These are phyloP conservation scores for Stachybotrys echinatus DNA, from an alignment of 2,329 filamentous ascomycete species.

Conservation along the genomic window DNA sequence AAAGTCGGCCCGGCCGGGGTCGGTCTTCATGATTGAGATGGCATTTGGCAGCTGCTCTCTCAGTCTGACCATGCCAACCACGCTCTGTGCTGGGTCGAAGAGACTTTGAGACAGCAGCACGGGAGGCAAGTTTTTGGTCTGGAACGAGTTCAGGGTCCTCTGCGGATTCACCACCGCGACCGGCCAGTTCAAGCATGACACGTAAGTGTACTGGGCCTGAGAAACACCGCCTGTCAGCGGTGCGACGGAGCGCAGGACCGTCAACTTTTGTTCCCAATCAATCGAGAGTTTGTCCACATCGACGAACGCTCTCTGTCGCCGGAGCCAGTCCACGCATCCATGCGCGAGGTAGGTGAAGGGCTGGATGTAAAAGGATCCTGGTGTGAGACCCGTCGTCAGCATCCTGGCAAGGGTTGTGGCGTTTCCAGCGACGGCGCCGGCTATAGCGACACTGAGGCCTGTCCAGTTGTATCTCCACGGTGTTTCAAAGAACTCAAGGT, in stretches of 20 bases:
- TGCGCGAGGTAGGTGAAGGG: constrained; percentile 12
- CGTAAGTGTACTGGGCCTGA: constrained; percentile 10
- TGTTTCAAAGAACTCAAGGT: constrained; percentile 8
- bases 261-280: constrained; percentile 1
- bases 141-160: constrained; percentile 1
- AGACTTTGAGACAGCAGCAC: constrained; percentile 11
- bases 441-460: constrained; percentile 7
- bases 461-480: constrained; percentile 9
- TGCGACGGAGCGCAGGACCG: too few relatives aligned
- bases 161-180: constrained; percentile 10
- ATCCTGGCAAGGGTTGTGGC: constrained; percentile 11
- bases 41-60: constrained; percentile 12
- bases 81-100: constrained; percentile 13
- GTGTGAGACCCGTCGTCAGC: constrained; percentile 1
- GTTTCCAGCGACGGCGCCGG: constrained; percentile 11
- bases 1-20: constrained; percentile 16
- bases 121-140: constrained; percentile 6
- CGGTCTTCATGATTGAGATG: constrained; percentile 16
- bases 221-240: constrained; percentile 11
- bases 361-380: neutral
- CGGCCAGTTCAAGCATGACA: constrained; percentile 15
- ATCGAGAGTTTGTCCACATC: constrained; percentile 8
- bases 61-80: constrained; percentile 13
- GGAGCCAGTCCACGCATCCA: constrained; percentile 17
- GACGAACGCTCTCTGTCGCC: constrained; percentile 6